Evolutionary conservation across 2,329 filamentous ascomycete genomes (phyloP).

Genomic region (Trichoderma atrobrunneum): DNA sequence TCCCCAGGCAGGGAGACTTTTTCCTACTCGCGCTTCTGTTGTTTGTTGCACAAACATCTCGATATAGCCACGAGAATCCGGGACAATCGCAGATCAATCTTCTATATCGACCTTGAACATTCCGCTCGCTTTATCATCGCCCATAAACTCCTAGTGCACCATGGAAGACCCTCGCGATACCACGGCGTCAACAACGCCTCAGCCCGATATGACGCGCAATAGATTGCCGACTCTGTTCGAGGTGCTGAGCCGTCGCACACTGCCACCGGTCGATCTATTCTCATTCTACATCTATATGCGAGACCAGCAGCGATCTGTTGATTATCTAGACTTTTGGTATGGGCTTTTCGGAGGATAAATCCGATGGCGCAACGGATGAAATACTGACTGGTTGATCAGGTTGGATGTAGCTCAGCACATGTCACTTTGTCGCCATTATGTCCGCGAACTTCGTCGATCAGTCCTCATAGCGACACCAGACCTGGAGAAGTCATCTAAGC

Average conservation of each 20-base stretch:
- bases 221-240: slow-evolving; percentile 93
- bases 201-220: slow-evolving; percentile 65
- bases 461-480: slow-evolving; percentile 93
- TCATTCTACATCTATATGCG: slow-evolving; percentile 99
- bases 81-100: background rate
- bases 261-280: slow-evolving; percentile 93
- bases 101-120: background rate
- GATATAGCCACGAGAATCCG: background rate
- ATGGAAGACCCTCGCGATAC: slow-evolving; percentile 28
- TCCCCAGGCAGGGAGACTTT: slow-evolving; percentile 15
- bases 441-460: slow-evolving; percentile 88
- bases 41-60: slow-evolving; percentile 15
- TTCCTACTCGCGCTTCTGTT: slow-evolving; percentile 9
- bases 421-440: slow-evolving; percentile 95
- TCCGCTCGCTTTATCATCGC: slow-evolving; percentile 10
- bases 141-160: background rate
- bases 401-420: slow-evolving; percentile 99
- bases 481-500: slow-evolving; percentile 77
- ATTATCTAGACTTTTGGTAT: slow-evolving; percentile 98
- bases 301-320: slow-evolving; percentile 94
- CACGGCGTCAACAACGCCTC: slow-evolving; percentile 49
- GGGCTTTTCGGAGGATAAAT: background rate
- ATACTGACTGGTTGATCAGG: slow-evolving; percentile 51
- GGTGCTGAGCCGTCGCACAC: slow-evolving; percentile 88
- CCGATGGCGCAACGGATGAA: background rate